Evolutionary conservation across 441 rosid genomes (phyloP), one percentile per base, ranked within the genome.

Genomic region (Erysimum cheiri): DNA sequence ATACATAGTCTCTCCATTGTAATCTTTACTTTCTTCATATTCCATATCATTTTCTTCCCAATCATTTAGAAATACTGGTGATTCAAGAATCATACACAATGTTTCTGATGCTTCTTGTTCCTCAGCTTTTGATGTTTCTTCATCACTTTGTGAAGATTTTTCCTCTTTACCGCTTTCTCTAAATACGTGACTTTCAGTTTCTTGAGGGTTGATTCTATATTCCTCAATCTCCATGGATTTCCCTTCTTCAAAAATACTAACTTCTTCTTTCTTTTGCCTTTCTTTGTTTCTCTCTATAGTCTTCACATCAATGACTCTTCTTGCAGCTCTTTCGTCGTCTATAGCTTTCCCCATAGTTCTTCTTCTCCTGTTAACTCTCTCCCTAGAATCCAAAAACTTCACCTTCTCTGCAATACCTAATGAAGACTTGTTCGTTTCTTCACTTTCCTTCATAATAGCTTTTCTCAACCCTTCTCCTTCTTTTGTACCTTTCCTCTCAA

Each of bases 11-110:
- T 71, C 81, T 24, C 33, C 73, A 52, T 10, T 68, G 9, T 66
- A 72, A 22, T 63, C 41, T 64, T 44, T 57, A 41, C 40, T 72
- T 9, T 85, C 85, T 59, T 55, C 64, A 39, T 72, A 82, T 64
- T 68, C 83, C 26, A 14, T 48, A 53, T 63, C 87, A 74, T 68
- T 75, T 13, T 43, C 93, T 49, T 69, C 85, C 83, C 75, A 77
- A 3, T 53, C 78, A 78, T 60, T 66, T 28, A 3, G 10, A 58
- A 13, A 9, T 48, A 5, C 26, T n/a, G 22, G 37, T 29, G 76
- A 17, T 12, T 64, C 59, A 35, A 36, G 32, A 12, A 26, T 26
- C 31, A 54, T 0, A 36, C 9, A 0, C 24, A 46, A 55, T 1
- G 53, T 4, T 48, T 48, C n/a, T 9, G 31, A 22, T 43, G 19